A percentile compares a stretch with the other conserved stretches of the same genome.
These are phyloP conservation scores for Glomus cerebriforme DNA, from an alignment of 192 early-diverging fungal species.

Conservation along the genomic window DNA sequence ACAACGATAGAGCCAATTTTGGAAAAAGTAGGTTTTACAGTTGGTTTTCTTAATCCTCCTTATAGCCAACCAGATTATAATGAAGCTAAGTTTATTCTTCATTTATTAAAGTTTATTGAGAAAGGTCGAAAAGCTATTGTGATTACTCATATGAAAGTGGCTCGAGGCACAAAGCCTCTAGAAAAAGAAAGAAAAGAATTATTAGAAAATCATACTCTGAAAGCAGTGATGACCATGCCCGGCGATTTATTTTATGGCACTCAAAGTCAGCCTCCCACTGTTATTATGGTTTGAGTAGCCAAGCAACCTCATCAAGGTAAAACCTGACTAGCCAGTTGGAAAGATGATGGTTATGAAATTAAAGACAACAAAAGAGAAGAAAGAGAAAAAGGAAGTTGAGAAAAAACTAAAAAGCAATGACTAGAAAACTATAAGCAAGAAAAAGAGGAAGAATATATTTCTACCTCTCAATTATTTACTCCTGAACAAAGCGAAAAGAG, in stretches of 20 bases:
- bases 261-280: background rate
- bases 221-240: constrained; percentile 2
- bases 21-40: background rate
- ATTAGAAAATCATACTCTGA: background rate
- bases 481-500: no score
- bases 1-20: no score
- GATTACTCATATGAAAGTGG: background rate
- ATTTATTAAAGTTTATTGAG: background rate
- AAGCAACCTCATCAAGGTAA: background rate
- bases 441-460: no score
- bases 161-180: background rate
- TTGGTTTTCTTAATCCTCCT: background rate
- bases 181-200: background rate
- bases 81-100: background rate
- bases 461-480: no score
- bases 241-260: background rate
- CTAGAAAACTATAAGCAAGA: no score
- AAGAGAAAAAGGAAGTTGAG: no score
- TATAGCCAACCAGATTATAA: background rate
- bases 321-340: background rate
- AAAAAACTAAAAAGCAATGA: no score
- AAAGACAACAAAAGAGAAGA: background rate
- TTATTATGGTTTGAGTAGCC: background rate
- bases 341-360: background rate
- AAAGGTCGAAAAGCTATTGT: background rate